Evolutionary conservation across 2,329 filamentous ascomycete species (phyloP).

Genomic region (Pseudopithomyces chartarum): DNA sequence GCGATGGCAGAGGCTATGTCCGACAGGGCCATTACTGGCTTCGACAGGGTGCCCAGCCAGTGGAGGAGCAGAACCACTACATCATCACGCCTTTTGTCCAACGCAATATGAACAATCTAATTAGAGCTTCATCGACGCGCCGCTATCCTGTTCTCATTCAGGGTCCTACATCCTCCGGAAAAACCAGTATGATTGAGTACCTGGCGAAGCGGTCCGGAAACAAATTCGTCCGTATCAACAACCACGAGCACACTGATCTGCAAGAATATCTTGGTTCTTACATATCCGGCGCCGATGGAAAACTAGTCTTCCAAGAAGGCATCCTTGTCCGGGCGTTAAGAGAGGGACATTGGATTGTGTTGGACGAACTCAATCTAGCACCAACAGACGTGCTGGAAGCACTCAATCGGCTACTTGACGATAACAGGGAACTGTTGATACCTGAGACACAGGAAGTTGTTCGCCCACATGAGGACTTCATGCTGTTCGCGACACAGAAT

Average conservation of each 20-base stretch:
- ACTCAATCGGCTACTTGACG: conserved; percentile 90
- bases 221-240: conserved; percentile 98
- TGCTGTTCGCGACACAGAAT: conserved; percentile 98
- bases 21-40: conserved; percentile 92
- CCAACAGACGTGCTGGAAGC: conserved; percentile 97
- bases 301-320: conserved; percentile 89
- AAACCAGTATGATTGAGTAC: conserved; percentile 99
- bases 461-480: conserved; percentile 90
- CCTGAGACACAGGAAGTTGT: conserved; percentile 96
- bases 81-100: conserved; percentile 97
- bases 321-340: conserved; percentile 90
- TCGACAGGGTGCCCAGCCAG: conserved; percentile 70
- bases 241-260: conserved; percentile 97
- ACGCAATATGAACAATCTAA: conserved; percentile 90
- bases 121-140: conserved; percentile 88
- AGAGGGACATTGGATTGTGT: conserved; percentile 95
- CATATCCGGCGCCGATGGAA: conserved; percentile 81
- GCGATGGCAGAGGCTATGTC: conserved; percentile 77
- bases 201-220: conserved; percentile 96
- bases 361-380: conserved; percentile 95
- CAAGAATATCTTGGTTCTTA: conserved; percentile 98
- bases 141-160: conserved; percentile 94
- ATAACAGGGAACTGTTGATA: conserved; percentile 93
- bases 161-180: conserved; percentile 94
- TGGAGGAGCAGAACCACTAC: conserved; percentile 81